Base-by-base conservation (phyloP, 2,329 filamentous ascomycete species). In the Hortaea sp. region DNA sequence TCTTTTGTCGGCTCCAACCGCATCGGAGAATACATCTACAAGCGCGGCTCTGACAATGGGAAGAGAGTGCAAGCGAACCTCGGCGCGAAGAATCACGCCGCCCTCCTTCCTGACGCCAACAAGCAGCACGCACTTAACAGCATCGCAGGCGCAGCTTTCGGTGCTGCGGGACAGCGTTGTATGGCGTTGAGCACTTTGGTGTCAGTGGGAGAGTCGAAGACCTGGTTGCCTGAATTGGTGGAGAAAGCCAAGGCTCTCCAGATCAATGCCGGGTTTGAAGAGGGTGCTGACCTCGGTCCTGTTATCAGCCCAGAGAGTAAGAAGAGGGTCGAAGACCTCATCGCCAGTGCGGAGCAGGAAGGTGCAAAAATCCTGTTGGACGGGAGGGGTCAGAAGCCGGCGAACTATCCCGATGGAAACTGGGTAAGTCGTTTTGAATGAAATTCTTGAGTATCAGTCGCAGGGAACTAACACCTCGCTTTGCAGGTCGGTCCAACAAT, bases 1-100 rank as follows among this genome's bases (percentile, higher is more conserved):
- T 81, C 83, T 0, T 88, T 88, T 52, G 88, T 84, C 0, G 84
- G 84, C 31, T 84, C 79, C 2, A 87, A 83, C 0, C 66, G 68
- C 1, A 86, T 83, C 1, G 84, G 80, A 6, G 43, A 47, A 10
- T 42, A 43, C 6, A 45, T 43, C 5, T 44, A 44, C 5, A 78
- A 78, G 52, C 75, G 72, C 0, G 75, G 75, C 0, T 77, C 78
- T 47, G 64, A 74, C 2, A 83, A 69, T 35, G 64, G 77, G 59
- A 77, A 77, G 62, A 76, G 76, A 48, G 73, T 77, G 42, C 77
- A 74, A 0, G 65, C 78, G 0, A 75, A 78, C 55, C 74, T 74
- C 0, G 75, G 75, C 7, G 75, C 75, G 7, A 78, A 78, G 53
- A 75, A 72, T 0, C 74, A 74, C 0, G 58, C 76, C 5, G 51